Conservation (phyloP, 1,139 yeast genomes). For the Sugiyamaella neomexicana region DNA sequence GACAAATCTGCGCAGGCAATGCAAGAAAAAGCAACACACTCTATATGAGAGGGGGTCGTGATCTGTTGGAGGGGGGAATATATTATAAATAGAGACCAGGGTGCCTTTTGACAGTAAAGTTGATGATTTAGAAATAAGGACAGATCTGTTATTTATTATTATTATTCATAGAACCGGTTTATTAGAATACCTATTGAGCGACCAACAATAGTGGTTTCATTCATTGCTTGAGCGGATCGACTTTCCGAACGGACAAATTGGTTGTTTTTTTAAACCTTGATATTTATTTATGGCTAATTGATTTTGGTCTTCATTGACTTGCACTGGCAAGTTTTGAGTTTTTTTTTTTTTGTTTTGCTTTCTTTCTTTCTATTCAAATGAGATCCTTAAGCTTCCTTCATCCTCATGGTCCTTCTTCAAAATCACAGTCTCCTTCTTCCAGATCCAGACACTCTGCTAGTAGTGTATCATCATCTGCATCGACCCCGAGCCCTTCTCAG, state of each 20-base stretch:
- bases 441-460: background rate
- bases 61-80: background rate
- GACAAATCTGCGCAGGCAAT: background rate
- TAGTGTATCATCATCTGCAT: background rate
- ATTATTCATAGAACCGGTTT: background rate
- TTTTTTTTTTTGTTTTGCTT: background rate
- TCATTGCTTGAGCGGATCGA: too few species aligned
- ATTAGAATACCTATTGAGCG: background rate
- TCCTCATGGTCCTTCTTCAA: background rate
- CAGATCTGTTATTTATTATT: too few species aligned
- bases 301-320: too few species aligned
- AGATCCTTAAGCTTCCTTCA: conserved; percentile 9
- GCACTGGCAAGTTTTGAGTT: too few species aligned
- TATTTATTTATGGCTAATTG: too few species aligned
- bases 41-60: background rate
- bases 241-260: too few species aligned
- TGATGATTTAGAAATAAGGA: background rate
- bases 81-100: background rate
- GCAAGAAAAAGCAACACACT: background rate
- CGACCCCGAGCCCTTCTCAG: background rate
- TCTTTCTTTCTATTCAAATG: background rate
- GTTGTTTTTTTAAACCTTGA: too few species aligned
- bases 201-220: too few species aligned
- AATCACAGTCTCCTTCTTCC: conserved; percentile 6
- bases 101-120: background rate